A percentile compares a stretch with the other conserved stretches of the same genome.
Evolutionary conservation across 768 basidiomycete species (phyloP).

Genomic region (Termitomyces eurrhizus): DNA sequence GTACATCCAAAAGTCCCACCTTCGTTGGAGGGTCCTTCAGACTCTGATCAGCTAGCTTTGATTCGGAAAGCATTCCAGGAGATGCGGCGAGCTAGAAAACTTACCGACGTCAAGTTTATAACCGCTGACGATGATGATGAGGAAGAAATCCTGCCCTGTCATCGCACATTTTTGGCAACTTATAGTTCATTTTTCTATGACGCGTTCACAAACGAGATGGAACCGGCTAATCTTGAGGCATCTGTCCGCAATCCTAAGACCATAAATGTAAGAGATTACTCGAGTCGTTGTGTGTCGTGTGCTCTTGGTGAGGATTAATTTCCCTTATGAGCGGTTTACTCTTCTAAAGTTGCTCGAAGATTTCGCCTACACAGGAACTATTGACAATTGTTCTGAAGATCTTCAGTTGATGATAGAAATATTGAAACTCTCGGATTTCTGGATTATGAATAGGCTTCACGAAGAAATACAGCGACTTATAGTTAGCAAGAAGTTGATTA

Average conservation of each 20-base stretch:
- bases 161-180: slow-evolving; percentile 35
- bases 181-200: slow-evolving; percentile 28
- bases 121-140: slow-evolving; percentile 15
- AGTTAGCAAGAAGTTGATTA: slow-evolving; percentile 21
- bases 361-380: slow-evolving; percentile 26
- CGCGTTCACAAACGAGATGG: slow-evolving; percentile 23
- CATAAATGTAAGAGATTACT: slow-evolving; percentile 11
- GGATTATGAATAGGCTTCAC: slow-evolving; percentile 22
- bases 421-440: slow-evolving; percentile 24
- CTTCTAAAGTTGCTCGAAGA: slow-evolving; percentile 18
- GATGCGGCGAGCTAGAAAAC: slow-evolving; percentile 26
- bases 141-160: slow-evolving; percentile 28
- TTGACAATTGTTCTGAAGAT: slow-evolving; percentile 1
- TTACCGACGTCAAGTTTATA: slow-evolving; percentile 36
- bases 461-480: slow-evolving; percentile 26
- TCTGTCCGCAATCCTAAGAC: slow-evolving; percentile 10
- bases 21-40: neutral
- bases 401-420: slow-evolving; percentile 22
- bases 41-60: slow-evolving; percentile 18
- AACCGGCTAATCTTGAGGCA: slow-evolving; percentile 14
- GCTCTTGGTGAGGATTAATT: slow-evolving; percentile 24
- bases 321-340: neutral
- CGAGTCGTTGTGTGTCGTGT: slow-evolving; percentile 19
- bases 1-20: slow-evolving; percentile 17
- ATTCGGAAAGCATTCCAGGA: slow-evolving; percentile 23